Base-by-base conservation (phyloP, 805 yeast species). In the Candida insectalens region DNA sequence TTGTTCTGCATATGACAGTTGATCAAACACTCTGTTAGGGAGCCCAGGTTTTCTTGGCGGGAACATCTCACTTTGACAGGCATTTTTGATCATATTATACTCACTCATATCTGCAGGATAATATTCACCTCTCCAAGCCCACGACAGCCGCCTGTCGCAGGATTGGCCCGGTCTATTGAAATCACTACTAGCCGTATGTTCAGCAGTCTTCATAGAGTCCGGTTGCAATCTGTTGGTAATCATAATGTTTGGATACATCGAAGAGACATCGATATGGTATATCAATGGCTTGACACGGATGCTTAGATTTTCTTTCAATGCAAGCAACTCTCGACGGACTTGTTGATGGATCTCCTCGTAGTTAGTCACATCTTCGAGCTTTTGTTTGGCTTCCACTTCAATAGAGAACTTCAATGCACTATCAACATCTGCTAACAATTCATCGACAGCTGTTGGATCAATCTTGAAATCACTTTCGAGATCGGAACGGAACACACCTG, bases 241-340 rank as follows among this genome's bases (percentile, higher is more conserved):
- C 97, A 92, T 92, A 53, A 92, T 92, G 51, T 92, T 92, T 5
- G 99, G 99, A 51, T 92, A 92, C 99, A 92, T 92, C 1, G 98
- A 92, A 1, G 99, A 96, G 33, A 92, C 99, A 63, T 92, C 99
- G 25, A 94, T 95, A 51, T 92, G 99, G 49, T 94, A 92, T 42
- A 92, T 92, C 30, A 83, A 63, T 0, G 99, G 99, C 8, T 63
- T 62, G 47, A 92, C 97, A 9, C 55, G 53, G 44, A 96, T 65
- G 25, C 65, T 65, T 1, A 89, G 88, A 25, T 67, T 67, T 1
- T 63, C 53, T 40, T 72, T 76, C 33, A 92, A 57, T 2, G 67
- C 82, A n/a, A 67, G 38, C 10, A 92, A 62, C 44, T 63, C 63
- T 0, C 50, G 44, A 27, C 65, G 67, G 37, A 94, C 77, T 25